Conservation (phyloP, 2,329 filamentous ascomycete species). For the Ceratocystis variospora region DNA sequence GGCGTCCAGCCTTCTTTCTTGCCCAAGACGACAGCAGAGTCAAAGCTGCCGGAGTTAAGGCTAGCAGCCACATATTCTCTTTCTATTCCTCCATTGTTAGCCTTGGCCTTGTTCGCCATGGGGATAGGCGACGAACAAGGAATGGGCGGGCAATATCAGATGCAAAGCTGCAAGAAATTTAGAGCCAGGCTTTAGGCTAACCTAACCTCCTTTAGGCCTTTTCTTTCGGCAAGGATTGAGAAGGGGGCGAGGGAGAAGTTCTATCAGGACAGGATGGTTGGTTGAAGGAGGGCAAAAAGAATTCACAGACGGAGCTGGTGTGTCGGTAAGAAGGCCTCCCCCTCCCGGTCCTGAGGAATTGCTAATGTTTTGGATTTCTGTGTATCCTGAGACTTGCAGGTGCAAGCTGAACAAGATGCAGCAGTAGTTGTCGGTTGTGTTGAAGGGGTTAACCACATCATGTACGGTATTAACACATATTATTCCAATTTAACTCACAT, state of each 20-base stretch:
- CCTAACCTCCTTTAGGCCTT: not conserved
- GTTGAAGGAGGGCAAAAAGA: not conserved
- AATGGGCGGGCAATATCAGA: not conserved
- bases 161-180: not conserved
- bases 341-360: not conserved
- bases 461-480: too few species aligned
- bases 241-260: not conserved
- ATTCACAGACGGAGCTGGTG: not conserved
- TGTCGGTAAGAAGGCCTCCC: not conserved
- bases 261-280: not conserved
- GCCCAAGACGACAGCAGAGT: too few species aligned
- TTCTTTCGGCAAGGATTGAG: constrained; percentile 3
- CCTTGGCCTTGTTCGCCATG: not conserved
- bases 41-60: too few species aligned
- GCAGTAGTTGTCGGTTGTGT: not conserved
- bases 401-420: not conserved
- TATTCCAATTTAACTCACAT: too few species aligned
- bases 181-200: not conserved
- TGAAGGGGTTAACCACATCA: too few species aligned
- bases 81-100: not conserved
- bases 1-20: not conserved
- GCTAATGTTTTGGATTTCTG: not conserved
- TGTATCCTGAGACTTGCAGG: constrained; percentile 1
- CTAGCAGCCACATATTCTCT: too few species aligned
- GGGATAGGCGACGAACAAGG: not conserved